Evolutionary conservation across 177 flowering plant species (phyloP).

Genomic region (Vitis hybrid): DNA sequence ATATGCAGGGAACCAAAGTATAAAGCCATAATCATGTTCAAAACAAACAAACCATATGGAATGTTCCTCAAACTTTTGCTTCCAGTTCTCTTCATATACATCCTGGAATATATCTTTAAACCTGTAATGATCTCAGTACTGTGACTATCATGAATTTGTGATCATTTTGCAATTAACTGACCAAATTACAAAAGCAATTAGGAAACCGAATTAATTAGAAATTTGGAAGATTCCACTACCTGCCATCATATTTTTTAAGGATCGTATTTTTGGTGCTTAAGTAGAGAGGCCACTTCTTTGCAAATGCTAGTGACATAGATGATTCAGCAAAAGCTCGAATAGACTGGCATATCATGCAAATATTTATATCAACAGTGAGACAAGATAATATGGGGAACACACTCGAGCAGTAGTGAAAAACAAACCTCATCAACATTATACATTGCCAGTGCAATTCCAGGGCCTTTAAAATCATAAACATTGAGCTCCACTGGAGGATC

Average conservation of each 20-base stretch:
- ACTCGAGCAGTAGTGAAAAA: background rate
- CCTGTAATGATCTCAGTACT: slow-evolving; percentile 38
- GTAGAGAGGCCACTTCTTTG: slow-evolving; percentile 97
- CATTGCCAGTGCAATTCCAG: slow-evolving; percentile 95
- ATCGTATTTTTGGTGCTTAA: slow-evolving; percentile 98
- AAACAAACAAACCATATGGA: slow-evolving; percentile 73
- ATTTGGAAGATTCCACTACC: slow-evolving; percentile 39
- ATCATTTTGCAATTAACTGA: background rate
- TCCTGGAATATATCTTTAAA: slow-evolving; percentile 97
- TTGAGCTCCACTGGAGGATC: slow-evolving; percentile 62
- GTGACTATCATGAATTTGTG: background rate
- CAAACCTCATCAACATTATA: slow-evolving; percentile 95
- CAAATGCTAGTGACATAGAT: slow-evolving; percentile 87
- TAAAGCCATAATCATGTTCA: background rate
- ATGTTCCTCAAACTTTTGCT: slow-evolving; percentile 79
- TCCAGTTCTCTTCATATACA: slow-evolving; percentile 93
- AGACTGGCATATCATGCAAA: slow-evolving; percentile 53
- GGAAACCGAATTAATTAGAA: background rate
- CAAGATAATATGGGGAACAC: background rate
- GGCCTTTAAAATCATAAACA: slow-evolving; percentile 83
- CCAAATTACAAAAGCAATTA: background rate
- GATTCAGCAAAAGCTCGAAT: slow-evolving; percentile 94
- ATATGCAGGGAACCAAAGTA: slow-evolving; percentile 1
- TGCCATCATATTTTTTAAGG: slow-evolving; percentile 97
- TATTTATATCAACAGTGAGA: background rate